Conservation (phyloP, 306 rosid species). For the Cucurbita argyrosperma region DNA sequence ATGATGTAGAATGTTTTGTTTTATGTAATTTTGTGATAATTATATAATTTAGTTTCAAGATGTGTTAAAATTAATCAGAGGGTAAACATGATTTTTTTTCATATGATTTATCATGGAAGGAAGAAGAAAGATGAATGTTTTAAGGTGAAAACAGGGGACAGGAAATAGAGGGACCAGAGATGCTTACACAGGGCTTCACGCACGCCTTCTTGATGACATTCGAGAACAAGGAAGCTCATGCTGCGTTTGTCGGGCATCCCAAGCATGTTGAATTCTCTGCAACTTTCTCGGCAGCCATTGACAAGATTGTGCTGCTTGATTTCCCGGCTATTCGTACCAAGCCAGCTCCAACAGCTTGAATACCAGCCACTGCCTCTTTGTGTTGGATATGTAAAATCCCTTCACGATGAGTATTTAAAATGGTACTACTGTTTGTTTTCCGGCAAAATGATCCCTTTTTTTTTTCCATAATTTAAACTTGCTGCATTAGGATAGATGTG, state of each 20-base stretch:
- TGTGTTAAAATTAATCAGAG: background rate
- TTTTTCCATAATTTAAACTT: background rate
- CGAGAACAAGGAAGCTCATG: constrained; percentile 58
- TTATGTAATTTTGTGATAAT: background rate
- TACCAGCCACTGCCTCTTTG: background rate
- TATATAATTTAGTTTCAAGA: background rate
- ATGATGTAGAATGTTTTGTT: background rate
- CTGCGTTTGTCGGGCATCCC: constrained; percentile 53
- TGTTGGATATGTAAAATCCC: background rate
- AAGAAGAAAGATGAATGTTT: background rate
- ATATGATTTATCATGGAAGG: background rate
- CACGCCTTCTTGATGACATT: constrained; percentile 87
- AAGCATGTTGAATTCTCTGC: constrained; percentile 70
- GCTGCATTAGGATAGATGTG: background rate
- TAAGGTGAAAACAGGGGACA: constrained; percentile 40
- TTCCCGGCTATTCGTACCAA: constrained; percentile 59
- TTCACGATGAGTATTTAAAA: background rate
- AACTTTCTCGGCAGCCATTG: constrained; percentile 62
- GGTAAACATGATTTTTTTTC: background rate
- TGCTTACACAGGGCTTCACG: constrained; percentile 79
- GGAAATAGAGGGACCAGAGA: constrained; percentile 64
- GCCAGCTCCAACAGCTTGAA: constrained; percentile 15
- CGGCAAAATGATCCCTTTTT: background rate
- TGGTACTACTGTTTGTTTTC: background rate
- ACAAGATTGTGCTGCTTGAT: constrained; percentile 77